phyloP scores from a whole-genome alignment of 1,284 basidiomycete genomes.

The Sparassis latifolia region DNA sequence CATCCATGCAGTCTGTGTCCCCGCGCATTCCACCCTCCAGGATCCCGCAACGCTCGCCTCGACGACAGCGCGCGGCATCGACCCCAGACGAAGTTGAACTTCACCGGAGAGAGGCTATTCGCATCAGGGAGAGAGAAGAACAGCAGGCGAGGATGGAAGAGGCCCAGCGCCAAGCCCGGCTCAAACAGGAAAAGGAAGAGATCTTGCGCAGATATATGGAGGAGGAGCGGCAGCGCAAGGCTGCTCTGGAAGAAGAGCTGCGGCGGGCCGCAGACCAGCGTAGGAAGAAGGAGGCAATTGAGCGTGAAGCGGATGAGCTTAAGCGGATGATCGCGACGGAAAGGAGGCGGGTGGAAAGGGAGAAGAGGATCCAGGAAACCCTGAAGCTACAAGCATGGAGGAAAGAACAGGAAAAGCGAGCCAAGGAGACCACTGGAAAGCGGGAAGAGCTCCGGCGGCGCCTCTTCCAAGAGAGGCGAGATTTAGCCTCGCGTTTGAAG shows the following conservation, averaged over 20 bases:
- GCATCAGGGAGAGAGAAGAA: slow-evolving; percentile 38
- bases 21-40: slow-evolving; percentile 12
- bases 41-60: slow-evolving; percentile 14
- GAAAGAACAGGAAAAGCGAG: slow-evolving; percentile 40
- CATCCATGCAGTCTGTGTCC: slow-evolving; percentile 6
- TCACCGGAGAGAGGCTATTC: slow-evolving; percentile 13
- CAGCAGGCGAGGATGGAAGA: slow-evolving; percentile 43
- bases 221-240: slow-evolving; percentile 42
- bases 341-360: slow-evolving; percentile 41
- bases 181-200: slow-evolving; percentile 42
- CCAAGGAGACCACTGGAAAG: slow-evolving; percentile 38
- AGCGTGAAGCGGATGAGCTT: slow-evolving; percentile 45
- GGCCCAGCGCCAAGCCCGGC: slow-evolving; percentile 38
- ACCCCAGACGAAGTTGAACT: slow-evolving; percentile 17
- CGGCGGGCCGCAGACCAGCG: slow-evolving; percentile 40
- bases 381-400: slow-evolving; percentile 51
- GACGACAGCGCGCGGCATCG: slow-evolving; percentile 13
- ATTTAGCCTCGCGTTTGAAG: slow-evolving; percentile 27
- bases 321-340: slow-evolving; percentile 40
- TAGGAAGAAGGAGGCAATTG: slow-evolving; percentile 37
- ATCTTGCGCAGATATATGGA: slow-evolving; percentile 38
- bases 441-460: slow-evolving; percentile 38
- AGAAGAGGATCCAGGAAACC: slow-evolving; percentile 47
- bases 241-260: slow-evolving; percentile 44
- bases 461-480: slow-evolving; percentile 35